phyloP scores from a whole-genome alignment of 805 yeast genomes.

The Sugiyamaella smithiae region DNA sequence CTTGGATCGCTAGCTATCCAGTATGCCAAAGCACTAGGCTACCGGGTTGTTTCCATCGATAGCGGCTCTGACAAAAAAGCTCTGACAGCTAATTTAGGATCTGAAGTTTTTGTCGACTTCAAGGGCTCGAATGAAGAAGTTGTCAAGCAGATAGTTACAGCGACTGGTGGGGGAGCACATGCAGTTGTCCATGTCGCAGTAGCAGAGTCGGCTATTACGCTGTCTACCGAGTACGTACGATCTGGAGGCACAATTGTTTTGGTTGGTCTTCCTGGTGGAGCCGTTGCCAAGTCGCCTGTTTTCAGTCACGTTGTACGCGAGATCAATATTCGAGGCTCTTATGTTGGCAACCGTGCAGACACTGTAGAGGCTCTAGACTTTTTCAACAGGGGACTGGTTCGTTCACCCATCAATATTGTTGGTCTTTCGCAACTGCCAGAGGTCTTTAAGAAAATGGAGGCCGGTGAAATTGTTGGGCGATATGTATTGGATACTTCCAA shows the following conservation, averaged over 20 bases:
- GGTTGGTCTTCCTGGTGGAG: conserved; percentile 80
- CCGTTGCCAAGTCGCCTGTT: conserved; percentile 65
- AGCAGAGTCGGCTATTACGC: conserved; percentile 62
- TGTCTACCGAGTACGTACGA: conserved; percentile 59
- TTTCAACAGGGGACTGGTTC: conserved; percentile 67
- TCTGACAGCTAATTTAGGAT: conserved; percentile 58
- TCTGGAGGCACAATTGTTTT: conserved; percentile 67
- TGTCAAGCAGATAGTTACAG: conserved; percentile 51
- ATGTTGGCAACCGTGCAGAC: conserved; percentile 88
- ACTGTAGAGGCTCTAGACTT: conserved; percentile 77
- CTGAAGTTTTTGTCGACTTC: conserved; percentile 62
- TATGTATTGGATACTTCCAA: conserved; percentile 77
- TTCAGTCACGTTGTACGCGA: conserved; percentile 73
- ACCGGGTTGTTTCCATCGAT: conserved; percentile 67
- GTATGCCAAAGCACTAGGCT: conserved; percentile 76
- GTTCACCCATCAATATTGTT: conserved; percentile 70
- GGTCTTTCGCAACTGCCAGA: conserved; percentile 68
- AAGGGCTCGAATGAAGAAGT: conserved; percentile 49
- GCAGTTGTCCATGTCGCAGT: conserved; percentile 76
- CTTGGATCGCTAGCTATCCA: conserved; percentile 72
- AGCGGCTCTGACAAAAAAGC: conserved; percentile 63
- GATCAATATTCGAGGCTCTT: conserved; percentile 71
- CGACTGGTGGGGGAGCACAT: conserved; percentile 73
- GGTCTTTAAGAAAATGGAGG: conserved; percentile 74
- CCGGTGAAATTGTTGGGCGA: conserved; percentile 85